These are phyloP conservation scores for Macadamia integrifolia DNA, from an alignment of 164 flowering plant genomes.

Conservation along the genomic window DNA sequence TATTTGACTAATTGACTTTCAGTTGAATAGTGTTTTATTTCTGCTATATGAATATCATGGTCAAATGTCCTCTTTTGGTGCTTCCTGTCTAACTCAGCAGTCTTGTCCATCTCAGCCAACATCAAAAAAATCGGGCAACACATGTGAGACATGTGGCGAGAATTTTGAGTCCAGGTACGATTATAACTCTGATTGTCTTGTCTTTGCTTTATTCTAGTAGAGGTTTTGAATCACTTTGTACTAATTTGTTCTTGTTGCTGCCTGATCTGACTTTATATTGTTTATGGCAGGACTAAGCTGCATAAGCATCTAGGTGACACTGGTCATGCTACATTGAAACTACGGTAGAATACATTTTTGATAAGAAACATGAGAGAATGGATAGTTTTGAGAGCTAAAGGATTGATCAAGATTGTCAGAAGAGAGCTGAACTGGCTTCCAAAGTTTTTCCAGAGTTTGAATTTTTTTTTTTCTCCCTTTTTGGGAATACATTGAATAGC, in stretches of 20 bases:
- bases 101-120: conserved; percentile 30
- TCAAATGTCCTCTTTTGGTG: background rate
- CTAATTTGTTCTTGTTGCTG: background rate
- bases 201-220: background rate
- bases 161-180: conserved; percentile 72
- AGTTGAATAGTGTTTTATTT: background rate
- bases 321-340: conserved; percentile 65
- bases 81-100: background rate
- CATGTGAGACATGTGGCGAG: conserved; percentile 74
- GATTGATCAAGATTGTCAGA: too few species aligned
- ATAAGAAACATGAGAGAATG: too few species aligned
- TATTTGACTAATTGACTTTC: background rate
- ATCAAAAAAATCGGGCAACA: conserved; percentile 35
- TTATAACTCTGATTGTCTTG: background rate
- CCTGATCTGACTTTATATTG: background rate
- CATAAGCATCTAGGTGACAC: conserved; percentile 71
- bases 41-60: background rate
- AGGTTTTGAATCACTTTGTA: background rate
- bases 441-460: too few species aligned
- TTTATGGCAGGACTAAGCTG: conserved; percentile 55
- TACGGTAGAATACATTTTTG: conserved; percentile 21
- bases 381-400: too few species aligned
- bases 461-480: too few species aligned
- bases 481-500: too few species aligned
- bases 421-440: too few species aligned